Base-by-base conservation (phyloP, 352 stramenopile genomes). In the Globisporangium mamillatum region DNA sequence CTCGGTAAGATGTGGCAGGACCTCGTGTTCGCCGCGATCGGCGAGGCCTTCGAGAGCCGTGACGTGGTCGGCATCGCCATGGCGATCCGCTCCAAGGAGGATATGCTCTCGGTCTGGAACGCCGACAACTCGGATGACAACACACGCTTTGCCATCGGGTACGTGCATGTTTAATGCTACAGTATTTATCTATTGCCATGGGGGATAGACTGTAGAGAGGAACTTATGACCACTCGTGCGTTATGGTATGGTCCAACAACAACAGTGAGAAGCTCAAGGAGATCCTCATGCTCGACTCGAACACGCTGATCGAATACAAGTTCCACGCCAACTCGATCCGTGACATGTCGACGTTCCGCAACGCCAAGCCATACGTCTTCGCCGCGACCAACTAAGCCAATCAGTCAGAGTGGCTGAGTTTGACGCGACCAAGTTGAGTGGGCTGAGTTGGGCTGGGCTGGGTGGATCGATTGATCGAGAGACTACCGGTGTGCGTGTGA, bases 1-100 rank as follows among this genome's bases (percentile, higher is more conserved):
- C 80, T 98, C 12, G 91, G 93, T 57, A 98, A 98, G 77, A 97
- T 98, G 89, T 98, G 93, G 93, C 92, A 98, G 76, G 93, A 98
- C 73, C 81, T 98, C 53, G 91, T 95, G 46, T 95, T 98, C 71
- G 92, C 92, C 24, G 91, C 90, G 54, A 89, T 98, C 68, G 93
- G 93, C 64, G 93, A 98, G 75, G 86, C 81, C 50, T 98, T 98
- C 70, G 91, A 94, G 73, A 77, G 96, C 69, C 86, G 90, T 24
- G 92, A 97, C 75, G 93, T 98, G 20, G 93, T 98, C 48, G 93
- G 93, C 56, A 97, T 98, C 60, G 91, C 89, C 63, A 96, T 97
- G 88, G 90, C 90, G 63, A 95, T 97, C 65, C 90, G 92, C 67
- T 96, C 87, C n/a, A 97, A 97, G 81, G 93, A 97, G 66, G 93